These are phyloP conservation scores for Colletotrichum melonis DNA, from an alignment of 2,329 filamentous ascomycete species.

Conservation along the genomic window DNA sequence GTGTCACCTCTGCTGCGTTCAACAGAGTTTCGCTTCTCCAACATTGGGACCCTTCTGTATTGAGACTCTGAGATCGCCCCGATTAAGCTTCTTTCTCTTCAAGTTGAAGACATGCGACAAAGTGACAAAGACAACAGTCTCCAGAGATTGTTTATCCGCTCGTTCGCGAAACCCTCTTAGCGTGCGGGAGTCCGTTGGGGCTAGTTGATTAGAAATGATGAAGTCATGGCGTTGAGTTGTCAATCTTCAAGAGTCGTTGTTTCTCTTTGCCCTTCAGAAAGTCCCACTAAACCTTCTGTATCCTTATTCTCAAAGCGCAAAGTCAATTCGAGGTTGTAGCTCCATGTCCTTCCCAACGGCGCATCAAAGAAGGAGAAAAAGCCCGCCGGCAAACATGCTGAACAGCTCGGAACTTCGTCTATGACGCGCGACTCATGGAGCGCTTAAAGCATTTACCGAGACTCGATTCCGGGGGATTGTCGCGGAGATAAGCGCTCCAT, in stretches of 20 bases:
- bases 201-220: slow-evolving; percentile 2
- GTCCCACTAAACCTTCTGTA: neutral
- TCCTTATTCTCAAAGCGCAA: neutral
- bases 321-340: neutral
- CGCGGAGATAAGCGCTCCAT: slow-evolving; percentile 16
- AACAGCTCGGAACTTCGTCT: neutral
- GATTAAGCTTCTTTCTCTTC: neutral
- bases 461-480: neutral
- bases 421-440: slow-evolving; percentile 7
- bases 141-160: neutral
- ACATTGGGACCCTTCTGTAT: neutral
- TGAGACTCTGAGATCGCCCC: neutral
- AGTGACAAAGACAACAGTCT: neutral
- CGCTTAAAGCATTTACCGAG: neutral
- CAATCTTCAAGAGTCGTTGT: neutral
- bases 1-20: slow-evolving; percentile 7
- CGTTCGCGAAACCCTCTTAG: neutral
- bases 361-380: neutral
- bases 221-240: slow-evolving; percentile 14
- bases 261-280: neutral
- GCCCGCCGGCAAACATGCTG: neutral
- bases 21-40: slow-evolving; percentile 12
- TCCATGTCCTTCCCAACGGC: neutral
- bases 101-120: neutral
- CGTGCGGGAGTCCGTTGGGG: slow-evolving; percentile 26